Base-by-base conservation (phyloP, 2,329 filamentous ascomycete species). In the Ascomycota sp. region DNA sequence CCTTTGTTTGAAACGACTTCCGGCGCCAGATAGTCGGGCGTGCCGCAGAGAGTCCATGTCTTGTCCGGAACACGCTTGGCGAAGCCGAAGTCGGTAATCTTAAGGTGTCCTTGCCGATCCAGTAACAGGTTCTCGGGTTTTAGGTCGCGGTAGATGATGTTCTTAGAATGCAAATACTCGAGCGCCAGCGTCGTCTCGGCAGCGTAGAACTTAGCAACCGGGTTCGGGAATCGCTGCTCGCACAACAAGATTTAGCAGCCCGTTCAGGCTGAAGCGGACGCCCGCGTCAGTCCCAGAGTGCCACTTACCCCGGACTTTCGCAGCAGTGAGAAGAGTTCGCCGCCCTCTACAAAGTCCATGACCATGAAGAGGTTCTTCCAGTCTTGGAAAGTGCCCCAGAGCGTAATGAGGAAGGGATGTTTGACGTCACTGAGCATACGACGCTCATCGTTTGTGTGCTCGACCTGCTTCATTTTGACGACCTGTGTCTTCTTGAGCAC, bases 401-500 rank as follows among this genome's bases (percentile, higher is more conserved):
- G 64, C 2, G 89, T 98, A 51, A 98, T 89, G 41, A 98, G 64
- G 59, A 98, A 98, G 9, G 89, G 84, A 57, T 98, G 86, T 56
- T 93, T 92, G 53, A 95, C 89, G 53, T 92, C 79, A 52, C 82
- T 80, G 47, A 98, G 61, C 89, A 98, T 98, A 47, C 71, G 73
- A 43, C 89, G 70, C 62, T 98, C 89, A 56, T 98, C 89, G 50
- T 98, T 98, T 44, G 89, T 98, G 59, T 98, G 89, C 58, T 98
- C 89, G 39, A 98, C 83, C 58, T 98, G 89, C 69, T 98, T 98
- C 89, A 98, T 95, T 64, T 92, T 92, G 55, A 98, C 83, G 35
- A 98, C 86, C 59, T 98, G 89, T 33, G 76, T 76, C 67, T 98
- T 98, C 57, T 98, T 98, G 57, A 98, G 61, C 43, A 98, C 89